Conservation (phyloP, 2,329 filamentous ascomycete species). For the Fusarium coicis region DNA sequence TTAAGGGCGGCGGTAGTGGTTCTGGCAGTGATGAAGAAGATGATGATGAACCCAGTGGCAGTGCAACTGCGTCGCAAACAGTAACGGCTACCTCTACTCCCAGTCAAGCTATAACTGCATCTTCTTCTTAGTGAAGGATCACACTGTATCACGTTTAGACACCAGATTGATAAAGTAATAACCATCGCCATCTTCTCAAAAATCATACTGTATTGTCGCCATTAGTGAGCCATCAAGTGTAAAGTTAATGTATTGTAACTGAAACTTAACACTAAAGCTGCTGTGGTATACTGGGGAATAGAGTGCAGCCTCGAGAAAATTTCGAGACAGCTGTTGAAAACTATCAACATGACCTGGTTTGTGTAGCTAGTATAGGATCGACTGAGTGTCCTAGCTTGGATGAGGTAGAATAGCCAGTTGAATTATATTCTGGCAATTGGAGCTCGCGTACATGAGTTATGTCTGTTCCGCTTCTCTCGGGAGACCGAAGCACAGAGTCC, state of each 20-base stretch:
- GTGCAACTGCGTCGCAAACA: conserved; percentile 1
- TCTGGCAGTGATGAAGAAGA: neutral
- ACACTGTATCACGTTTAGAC: rapidly evolving
- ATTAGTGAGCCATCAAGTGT: neutral
- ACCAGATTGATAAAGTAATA: neutral
- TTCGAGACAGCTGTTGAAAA: neutral
- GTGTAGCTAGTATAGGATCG: too few species aligned
- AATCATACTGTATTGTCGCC: too few species aligned
- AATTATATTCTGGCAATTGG: too few species aligned
- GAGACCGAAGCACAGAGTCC: too few species aligned
- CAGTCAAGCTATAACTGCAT: neutral
- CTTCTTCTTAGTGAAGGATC: neutral
- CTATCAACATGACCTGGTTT: neutral
- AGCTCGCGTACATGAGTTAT: too few species aligned
- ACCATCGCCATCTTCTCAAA: rapidly evolving
- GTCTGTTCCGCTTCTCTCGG: too few species aligned
- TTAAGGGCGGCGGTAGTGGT: conserved; percentile 5
- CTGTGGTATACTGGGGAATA: rapidly evolving
- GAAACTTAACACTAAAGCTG: neutral
- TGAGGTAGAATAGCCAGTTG: too few species aligned
- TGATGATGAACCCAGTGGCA: neutral
- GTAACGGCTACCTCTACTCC: neutral
- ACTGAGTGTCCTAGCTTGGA: too few species aligned
- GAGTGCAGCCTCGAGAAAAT: neutral
- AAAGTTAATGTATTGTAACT: neutral